These are phyloP conservation scores for Chlamydomonas schloesseri DNA, from an alignment of 139 green algal species.

Conservation along the genomic window DNA sequence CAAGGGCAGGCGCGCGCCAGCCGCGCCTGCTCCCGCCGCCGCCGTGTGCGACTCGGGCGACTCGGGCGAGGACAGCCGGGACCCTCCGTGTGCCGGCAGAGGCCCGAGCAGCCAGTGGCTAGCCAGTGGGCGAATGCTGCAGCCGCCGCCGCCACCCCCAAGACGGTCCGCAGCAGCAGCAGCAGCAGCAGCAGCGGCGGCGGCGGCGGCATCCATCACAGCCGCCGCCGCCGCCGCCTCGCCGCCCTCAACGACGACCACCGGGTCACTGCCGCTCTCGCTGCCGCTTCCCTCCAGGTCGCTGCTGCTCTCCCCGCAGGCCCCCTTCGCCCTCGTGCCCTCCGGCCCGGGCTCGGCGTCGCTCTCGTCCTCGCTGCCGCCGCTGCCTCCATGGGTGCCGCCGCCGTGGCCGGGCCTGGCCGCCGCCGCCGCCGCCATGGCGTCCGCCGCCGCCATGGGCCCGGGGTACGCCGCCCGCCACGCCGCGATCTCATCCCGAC, in stretches of 20 bases:
- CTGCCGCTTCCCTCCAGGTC: background rate
- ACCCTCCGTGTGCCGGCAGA: too few relatives aligned
- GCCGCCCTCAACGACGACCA: background rate
- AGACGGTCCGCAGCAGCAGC: too few relatives aligned
- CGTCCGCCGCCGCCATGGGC: background rate
- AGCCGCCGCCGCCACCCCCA: too few relatives aligned
- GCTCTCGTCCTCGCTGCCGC: background rate
- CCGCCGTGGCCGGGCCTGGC: too few relatives aligned
- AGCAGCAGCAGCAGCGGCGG: too few relatives aligned
- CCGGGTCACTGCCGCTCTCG: background rate
- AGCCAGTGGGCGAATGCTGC: too few relatives aligned
- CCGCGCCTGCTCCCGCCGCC: too few relatives aligned
- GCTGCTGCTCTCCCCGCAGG: background rate
- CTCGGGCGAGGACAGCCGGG: too few relatives aligned
- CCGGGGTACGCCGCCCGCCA: constrained; percentile 9
- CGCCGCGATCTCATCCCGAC: background rate
- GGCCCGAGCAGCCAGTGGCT: too few relatives aligned
- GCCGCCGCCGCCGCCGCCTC: background rate
- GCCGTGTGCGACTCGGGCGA: too few relatives aligned
- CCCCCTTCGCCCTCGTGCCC: background rate
- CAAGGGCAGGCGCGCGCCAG: too few relatives aligned
- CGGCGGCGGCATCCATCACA: too few relatives aligned
- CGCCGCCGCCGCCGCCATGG: background rate
- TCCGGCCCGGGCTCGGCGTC: background rate
- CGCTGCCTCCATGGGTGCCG: background rate